Percentiles rank a stretch among this genome's conserved stretches.
Evolutionary conservation across 1,284 basidiomycete species (phyloP).

Genomic region (Coriolopsis trogii): DNA sequence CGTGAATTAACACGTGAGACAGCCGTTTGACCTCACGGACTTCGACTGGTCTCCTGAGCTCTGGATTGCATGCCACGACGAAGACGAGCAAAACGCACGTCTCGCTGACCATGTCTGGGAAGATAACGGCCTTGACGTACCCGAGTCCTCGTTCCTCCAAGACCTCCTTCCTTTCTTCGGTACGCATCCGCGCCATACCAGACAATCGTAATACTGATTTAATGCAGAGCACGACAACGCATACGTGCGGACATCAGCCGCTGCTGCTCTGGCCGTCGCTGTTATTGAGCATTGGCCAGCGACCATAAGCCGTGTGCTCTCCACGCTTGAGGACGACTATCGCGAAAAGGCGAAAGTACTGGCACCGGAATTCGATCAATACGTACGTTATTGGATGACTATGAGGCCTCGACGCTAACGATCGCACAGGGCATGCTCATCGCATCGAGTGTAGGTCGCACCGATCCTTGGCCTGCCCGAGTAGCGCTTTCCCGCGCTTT

Average conservation of each 20-base stretch:
- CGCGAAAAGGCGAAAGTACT: conserved; percentile 88
- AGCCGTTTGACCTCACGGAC: conserved; percentile 96
- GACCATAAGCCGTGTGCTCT: conserved; percentile 52
- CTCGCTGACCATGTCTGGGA: conserved; percentile 91
- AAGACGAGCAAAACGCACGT: conserved; percentile 89
- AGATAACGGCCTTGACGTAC: conserved; percentile 93
- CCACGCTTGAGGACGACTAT: conserved; percentile 73
- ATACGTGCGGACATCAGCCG: conserved; percentile 81
- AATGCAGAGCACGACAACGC: conserved; percentile 73
- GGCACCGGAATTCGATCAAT: conserved; percentile 89
- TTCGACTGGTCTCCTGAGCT: conserved; percentile 91
- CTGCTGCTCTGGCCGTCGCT: conserved; percentile 79
- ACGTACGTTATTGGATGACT: conserved; percentile 50
- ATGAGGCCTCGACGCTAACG: not conserved
- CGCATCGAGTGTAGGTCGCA: conserved; percentile 83
- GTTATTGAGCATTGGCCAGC: conserved; percentile 72
- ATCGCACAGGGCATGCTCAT: conserved; percentile 86
- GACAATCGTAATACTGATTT: not conserved
- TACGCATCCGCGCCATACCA: conserved; percentile 29
- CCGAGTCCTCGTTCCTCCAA: conserved; percentile 70
- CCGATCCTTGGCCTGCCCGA: conserved; percentile 92
- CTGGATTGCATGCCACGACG: conserved; percentile 90
- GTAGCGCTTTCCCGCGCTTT: conserved; percentile 79
- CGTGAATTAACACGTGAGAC: not conserved
- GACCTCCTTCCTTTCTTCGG: conserved; percentile 75